Base-by-base conservation (phyloP, 805 yeast genomes). In the Myxozyma sirexii region DNA sequence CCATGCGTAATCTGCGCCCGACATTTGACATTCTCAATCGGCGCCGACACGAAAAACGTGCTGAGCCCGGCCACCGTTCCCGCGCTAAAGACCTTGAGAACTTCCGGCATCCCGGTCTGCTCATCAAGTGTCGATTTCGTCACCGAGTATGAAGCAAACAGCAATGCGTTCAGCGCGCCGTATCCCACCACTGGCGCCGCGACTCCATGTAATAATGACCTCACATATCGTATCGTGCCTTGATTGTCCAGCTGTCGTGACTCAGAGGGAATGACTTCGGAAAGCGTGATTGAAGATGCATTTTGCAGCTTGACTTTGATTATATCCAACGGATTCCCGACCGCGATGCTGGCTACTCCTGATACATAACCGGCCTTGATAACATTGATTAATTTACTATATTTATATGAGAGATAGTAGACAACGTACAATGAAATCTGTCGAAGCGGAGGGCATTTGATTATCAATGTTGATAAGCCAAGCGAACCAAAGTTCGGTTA, bases 301-400 rank as follows among this genome's bases (percentile, higher is more conserved):
- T 52, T 55, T 55, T 67, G 70, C 5, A 67, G 57, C 48, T 54
- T 57, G 26, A 67, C 70, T 54, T 67, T 67, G 53, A 67, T 45
- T 31, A 67, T 67, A 41, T 67, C 70, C 26, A 67, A 60, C 21
- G 70, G 70, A 37, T 67, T 67, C 19, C 70, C 70, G 13, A 67
- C 50, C n/a, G 67, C 52, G 10, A 67, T 65, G 27, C 70, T 68
- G 12, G 57, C 65, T n/a, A 58, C 68, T 13, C 70, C 70, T 12
- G 70, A 60, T 10, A 64, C 60, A 39, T 67, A 67, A 31, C 70
- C 70, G 3, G 70, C 70, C 67, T 62, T n/a, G 13, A 19, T 23
- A 52, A 29, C 46, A 4, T n/a, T 10, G 17, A 38, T 38, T 15
- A 38, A 17, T 17, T n/a, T 35, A 52, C 41, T 31, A 21, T 19